Evolutionary conservation across 331 rosid genomes (phyloP), one percentile per base, ranked within the genome.

Genomic region (Acacia pycnantha): DNA sequence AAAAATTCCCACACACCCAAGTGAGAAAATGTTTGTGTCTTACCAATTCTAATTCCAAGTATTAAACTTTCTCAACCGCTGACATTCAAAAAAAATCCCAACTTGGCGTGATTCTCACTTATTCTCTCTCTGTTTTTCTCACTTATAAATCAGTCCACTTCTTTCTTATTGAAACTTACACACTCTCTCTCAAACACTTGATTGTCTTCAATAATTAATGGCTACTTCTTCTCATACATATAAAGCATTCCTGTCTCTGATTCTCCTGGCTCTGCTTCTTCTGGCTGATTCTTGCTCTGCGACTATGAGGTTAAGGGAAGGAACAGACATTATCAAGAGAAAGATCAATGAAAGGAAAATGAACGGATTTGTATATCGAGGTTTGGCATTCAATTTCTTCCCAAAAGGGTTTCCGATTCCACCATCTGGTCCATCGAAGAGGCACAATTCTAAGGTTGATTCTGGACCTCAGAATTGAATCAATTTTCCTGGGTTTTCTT

Each of bases 371-470:
- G 65, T 51, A 74, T 11, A 62, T 62, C 69, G 21, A 62, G 40
- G 37, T 62, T 15, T 64, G 69, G 40, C 9, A 29, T 92, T 95
- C 90, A 82, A 87, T 56, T 87, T 87, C 86, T 90, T 95, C 46
- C 98, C 98, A 16, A 93, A 85, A 88, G 98, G 94, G 59, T 58
- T 48, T 2, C 88, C 90, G 0, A 79, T 91, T 27, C 94, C 98
- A 19, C 91, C 98, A 68, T 93, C 98, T 2, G 98, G 90, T 66
- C 98, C 98, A 26, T 95, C 98, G 56, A 88, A 90, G 27, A 82
- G 98, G 66, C 98, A 95, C 75, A 95, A 95, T 82, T 51, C 93
- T 21, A 76, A 74, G 56, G 79, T 77, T 68, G 82, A 83, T 85
- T 91, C 95, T 10, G 56, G 79, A 14, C 91, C 97, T 65, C 76